Evolutionary conservation across 345 rosid genomes (phyloP).

Genomic region (Moringa oleifera): DNA sequence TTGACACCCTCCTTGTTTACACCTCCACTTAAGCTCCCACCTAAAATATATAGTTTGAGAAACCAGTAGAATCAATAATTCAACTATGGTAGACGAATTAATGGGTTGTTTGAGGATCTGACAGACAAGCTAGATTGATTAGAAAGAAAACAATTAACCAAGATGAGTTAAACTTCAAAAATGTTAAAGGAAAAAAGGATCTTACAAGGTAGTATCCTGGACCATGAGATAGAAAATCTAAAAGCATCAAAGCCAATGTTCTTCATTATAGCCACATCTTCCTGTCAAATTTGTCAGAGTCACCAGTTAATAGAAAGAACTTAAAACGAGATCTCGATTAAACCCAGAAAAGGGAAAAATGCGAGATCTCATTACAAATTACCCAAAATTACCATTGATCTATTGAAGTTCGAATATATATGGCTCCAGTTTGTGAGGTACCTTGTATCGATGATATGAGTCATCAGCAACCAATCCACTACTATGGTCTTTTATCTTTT

Average conservation of each 20-base stretch:
- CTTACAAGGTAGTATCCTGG: slow-evolving; percentile 32
- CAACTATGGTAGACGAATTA: neutral
- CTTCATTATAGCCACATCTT: slow-evolving; percentile 18
- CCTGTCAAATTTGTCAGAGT: slow-evolving; percentile 14
- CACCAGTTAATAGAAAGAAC: neutral
- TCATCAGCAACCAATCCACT: neutral
- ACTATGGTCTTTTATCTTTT: slow-evolving; percentile 15
- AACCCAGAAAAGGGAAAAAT: neutral
- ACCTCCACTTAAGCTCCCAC: slow-evolving; percentile 46
- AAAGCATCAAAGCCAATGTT: slow-evolving; percentile 21
- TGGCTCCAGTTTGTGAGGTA: too few species aligned
- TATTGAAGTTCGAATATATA: too few species aligned
- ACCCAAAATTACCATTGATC: too few species aligned
- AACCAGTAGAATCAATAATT: neutral
- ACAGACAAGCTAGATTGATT: too few species aligned
- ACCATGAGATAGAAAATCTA: slow-evolving; percentile 30
- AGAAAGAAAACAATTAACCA: too few species aligned
- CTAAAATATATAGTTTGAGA: slow-evolving; percentile 10
- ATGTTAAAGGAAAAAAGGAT: too few species aligned
- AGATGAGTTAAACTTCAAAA: too few species aligned
- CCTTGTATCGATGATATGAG: slow-evolving; percentile 3
- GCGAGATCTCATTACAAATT: too few species aligned
- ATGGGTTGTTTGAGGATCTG: too few species aligned
- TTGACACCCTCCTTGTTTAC: slow-evolving; percentile 43
- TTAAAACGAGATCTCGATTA: neutral